Percentiles rank a stretch among this genome's conserved stretches.
These are phyloP conservation scores for Colletotrichum sublineola DNA, from an alignment of 2,329 filamentous ascomycete genomes.

Conservation along the genomic window DNA sequence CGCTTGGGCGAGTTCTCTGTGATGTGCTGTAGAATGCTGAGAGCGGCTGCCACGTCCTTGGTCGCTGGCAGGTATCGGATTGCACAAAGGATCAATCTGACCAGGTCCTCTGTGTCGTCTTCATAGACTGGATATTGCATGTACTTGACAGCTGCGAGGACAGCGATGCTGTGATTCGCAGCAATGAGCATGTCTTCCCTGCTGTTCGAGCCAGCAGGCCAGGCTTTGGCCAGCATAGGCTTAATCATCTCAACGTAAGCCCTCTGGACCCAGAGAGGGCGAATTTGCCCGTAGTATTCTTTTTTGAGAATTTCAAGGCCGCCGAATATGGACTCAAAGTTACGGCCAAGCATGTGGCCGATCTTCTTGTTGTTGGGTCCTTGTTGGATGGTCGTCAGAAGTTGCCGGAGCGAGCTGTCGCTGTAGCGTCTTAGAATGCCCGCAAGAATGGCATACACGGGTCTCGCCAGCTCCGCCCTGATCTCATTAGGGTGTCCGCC, in stretches of 20 bases:
- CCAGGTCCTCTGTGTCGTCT: constrained; percentile 61
- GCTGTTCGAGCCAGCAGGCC: constrained; percentile 48
- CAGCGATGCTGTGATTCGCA: constrained; percentile 61
- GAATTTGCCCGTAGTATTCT: constrained; percentile 57
- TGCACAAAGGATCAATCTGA: constrained; percentile 63
- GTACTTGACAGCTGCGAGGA: constrained; percentile 64
- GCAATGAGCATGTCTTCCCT: constrained; percentile 48
- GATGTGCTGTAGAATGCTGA: constrained; percentile 63
- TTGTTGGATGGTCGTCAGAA: constrained; percentile 46
- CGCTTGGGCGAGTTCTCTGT: constrained; percentile 60
- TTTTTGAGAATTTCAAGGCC: constrained; percentile 55
- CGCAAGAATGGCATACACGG: constrained; percentile 52
- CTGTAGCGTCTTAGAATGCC: constrained; percentile 56
- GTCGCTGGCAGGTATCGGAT: constrained; percentile 58
- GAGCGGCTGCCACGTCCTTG: constrained; percentile 61
- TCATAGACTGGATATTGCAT: constrained; percentile 66
- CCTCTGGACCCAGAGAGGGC: constrained; percentile 64
- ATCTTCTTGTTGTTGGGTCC: constrained; percentile 50
- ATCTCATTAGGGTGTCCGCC: constrained; percentile 15
- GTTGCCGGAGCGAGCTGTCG: constrained; percentile 53
- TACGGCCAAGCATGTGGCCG: constrained; percentile 57
- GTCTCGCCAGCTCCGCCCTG: constrained; percentile 32
- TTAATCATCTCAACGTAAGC: constrained; percentile 61
- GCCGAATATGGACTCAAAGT: constrained; percentile 58
- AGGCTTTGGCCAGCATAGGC: constrained; percentile 60